Base-by-base conservation (phyloP, 305 asterid species). In the Lippia alba region DNA sequence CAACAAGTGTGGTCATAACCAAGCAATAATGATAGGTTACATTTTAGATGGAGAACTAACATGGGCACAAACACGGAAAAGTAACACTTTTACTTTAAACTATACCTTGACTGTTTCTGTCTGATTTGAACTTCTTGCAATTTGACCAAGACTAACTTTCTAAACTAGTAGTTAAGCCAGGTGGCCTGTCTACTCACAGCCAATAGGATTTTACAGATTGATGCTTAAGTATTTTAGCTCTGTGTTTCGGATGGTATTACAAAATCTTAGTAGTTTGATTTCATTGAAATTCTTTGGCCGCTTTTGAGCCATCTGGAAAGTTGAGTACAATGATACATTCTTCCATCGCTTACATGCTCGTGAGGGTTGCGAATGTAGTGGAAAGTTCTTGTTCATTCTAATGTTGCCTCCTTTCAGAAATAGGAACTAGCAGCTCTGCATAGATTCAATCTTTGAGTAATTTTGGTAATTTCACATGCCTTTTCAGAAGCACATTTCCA, bases 371-470 rank as follows among this genome's bases (percentile, higher is more conserved):
- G 34, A 9, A 53, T 51, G 18, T 32, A 44, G 65, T 50, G 5
- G 66, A 55, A 30, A 36, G 50, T 69, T 18, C 20, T n/a, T 33
- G 34, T 36, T 39, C 39, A 69, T 40, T 45, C 61, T 15, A 9
- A 4, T 39, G 72, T 61, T 55, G 56, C 51, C 72, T 44, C 66
- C 30, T 56, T 56, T 30, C 61, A 66, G 55, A 73, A 10, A 30
- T 46, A 34, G 61, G 17, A 34, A 61, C 17, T 12, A 64, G 36
- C 18, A 60, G 30, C 36, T 15, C 24, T n/a, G 9, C 15, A 9
- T 64, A 48, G 19, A 20, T 19, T 39, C 46, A 46, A 48, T 64
- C 33, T 56, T 64, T 64, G 54, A 32, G 53, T 36, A 36, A 71
- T 63, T 63, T 59, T 18, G 77, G 39, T 55, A 33, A 66, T 44